Base-by-base conservation (phyloP, 1,284 basidiomycete species). In the Marasmius tenuissimus region DNA sequence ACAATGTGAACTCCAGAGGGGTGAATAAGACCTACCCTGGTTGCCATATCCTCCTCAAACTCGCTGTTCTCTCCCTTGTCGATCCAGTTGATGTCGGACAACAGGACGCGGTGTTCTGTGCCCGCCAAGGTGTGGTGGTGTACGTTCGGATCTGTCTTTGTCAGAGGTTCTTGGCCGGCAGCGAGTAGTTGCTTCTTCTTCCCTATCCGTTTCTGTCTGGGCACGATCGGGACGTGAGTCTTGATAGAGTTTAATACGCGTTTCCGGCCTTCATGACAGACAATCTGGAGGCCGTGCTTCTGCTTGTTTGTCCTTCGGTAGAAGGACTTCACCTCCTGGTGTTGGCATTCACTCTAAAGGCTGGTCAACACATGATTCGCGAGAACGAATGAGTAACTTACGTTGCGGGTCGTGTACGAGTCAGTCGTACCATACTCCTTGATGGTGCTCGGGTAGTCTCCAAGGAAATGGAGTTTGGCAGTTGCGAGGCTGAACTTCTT, bases 361-460 rank as follows among this genome's bases (percentile, higher is more conserved):
- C n/a, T n/a, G n/a, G n/a, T n/a, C n/a, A n/a, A n/a, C n/a, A n/a
- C n/a, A n/a, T n/a, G n/a, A n/a, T n/a, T n/a, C n/a, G n/a, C n/a
- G n/a, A n/a, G n/a, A n/a, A n/a, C n/a, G n/a, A n/a, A n/a, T n/a
- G n/a, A n/a, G n/a, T n/a, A n/a, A n/a, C n/a, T n/a, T n/a, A n/a
- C n/a, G n/a, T n/a, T n/a, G n/a, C n/a, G n/a, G n/a, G n/a, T n/a
- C n/a, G n/a, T n/a, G n/a, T n/a, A n/a, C n/a, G n/a, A n/a, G n/a
- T n/a, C n/a, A n/a, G n/a, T n/a, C n/a, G n/a, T n/a, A n/a, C n/a
- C n/a, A n/a, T n/a, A n/a, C 16, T 56, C 38, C 9, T 47, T 48
- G 37, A 68, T 65, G 22, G 48, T 35, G 0, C 4, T 1, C 1
- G 61, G 55, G 39, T n/a, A n/a, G n/a, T n/a, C n/a, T n/a, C n/a